Percentiles rank a stretch among this genome's conserved stretches.
Evolutionary conservation across 1,284 basidiomycete species (phyloP).

Genomic region (Mycena sp.): DNA sequence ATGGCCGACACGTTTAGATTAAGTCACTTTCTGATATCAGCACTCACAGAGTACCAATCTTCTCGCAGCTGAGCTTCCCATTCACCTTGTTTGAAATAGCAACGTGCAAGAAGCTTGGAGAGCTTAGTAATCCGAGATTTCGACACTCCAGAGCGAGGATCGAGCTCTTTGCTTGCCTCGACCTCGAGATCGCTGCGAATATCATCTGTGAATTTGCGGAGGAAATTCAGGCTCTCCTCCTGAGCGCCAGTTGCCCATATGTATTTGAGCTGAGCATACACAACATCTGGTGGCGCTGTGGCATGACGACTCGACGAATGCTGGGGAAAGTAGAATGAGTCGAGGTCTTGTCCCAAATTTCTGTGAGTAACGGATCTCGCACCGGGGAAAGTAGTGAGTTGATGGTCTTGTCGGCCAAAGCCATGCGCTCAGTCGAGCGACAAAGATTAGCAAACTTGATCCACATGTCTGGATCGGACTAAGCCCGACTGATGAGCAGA

Average conservation of each 20-base stretch:
- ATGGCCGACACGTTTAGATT: too few species aligned
- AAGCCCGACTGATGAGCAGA: neutral
- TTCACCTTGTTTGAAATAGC: slow-evolving; percentile 96
- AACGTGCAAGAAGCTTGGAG: slow-evolving; percentile 91
- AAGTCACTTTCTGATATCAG: too few species aligned
- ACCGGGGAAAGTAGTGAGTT: slow-evolving; percentile 86
- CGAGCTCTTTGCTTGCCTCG: slow-evolving; percentile 47
- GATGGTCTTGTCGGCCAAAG: slow-evolving; percentile 96
- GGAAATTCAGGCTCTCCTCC: slow-evolving; percentile 85
- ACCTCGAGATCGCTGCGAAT: slow-evolving; percentile 81
- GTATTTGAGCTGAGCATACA: slow-evolving; percentile 97
- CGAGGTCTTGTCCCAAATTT: too few species aligned
- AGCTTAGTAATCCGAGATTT: slow-evolving; percentile 70
- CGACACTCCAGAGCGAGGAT: slow-evolving; percentile 43
- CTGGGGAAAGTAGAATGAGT: neutral
- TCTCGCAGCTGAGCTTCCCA: slow-evolving; percentile 91
- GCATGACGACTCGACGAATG: slow-evolving; percentile 61
- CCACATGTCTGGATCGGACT: slow-evolving; percentile 95
- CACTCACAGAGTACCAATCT: slow-evolving; percentile 79
- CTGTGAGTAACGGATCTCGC: too few species aligned
- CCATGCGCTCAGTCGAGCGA: slow-evolving; percentile 63
- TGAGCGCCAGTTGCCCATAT: slow-evolving; percentile 92
- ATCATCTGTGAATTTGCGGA: slow-evolving; percentile 86
- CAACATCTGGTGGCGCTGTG: slow-evolving; percentile 94
- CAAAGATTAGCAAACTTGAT: slow-evolving; percentile 70